A percentile compares a stretch with the other conserved stretches of the same genome.
phyloP scores from a whole-genome alignment of 306 rosid species.

The Prunus mira region DNA sequence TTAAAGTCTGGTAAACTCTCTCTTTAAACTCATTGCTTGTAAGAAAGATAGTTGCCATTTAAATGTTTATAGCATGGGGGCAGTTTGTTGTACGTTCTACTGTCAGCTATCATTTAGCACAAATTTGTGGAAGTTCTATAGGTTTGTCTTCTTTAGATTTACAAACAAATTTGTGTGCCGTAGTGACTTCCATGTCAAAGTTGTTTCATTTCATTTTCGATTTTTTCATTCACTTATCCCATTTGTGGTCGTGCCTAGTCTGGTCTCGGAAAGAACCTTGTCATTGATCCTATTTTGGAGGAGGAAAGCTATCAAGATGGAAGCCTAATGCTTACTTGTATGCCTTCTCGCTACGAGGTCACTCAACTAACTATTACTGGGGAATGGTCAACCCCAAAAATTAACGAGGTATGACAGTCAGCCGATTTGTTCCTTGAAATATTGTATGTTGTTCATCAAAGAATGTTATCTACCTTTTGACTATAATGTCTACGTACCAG shows the following conservation, averaged over 20 bases:
- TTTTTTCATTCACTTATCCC: background rate
- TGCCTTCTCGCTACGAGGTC: slow-evolving; percentile 92
- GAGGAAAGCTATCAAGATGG: slow-evolving; percentile 97
- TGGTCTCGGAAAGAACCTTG: slow-evolving; percentile 71
- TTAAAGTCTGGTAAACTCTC: slow-evolving; percentile 1
- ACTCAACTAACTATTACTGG: slow-evolving; percentile 93
- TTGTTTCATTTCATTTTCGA: background rate
- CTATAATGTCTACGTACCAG: background rate
- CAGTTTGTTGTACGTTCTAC: background rate
- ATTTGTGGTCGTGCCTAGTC: slow-evolving; percentile 42
- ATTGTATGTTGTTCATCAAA: background rate
- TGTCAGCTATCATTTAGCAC: background rate
- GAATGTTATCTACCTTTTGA: background rate
- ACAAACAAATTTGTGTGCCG: background rate
- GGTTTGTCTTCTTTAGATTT: background rate
- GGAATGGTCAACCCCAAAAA: slow-evolving; percentile 80
- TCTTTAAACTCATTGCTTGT: background rate
- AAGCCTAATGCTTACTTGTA: slow-evolving; percentile 76
- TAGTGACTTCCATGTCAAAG: background rate
- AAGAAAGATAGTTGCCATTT: background rate
- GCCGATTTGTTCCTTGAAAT: background rate
- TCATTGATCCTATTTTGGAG: slow-evolving; percentile 80
- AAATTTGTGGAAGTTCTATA: background rate
- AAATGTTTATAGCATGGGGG: background rate
- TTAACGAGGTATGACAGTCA: slow-evolving; percentile 41